Evolutionary conservation across 129 eudicot genomes (phyloP).

Genomic region (Sambucus nigra): DNA sequence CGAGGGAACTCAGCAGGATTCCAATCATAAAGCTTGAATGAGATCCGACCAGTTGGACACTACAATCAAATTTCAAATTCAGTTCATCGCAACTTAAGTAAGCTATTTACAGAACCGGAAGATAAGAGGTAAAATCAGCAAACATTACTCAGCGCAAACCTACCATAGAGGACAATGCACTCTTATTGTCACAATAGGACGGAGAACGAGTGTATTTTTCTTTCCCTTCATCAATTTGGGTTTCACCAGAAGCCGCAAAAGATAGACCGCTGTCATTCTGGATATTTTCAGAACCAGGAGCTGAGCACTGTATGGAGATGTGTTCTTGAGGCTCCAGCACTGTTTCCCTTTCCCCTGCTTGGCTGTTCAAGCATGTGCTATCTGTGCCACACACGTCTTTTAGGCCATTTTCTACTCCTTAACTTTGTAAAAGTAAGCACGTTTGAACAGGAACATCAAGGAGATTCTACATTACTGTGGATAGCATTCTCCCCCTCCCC

Average conservation of each 20-base stretch:
- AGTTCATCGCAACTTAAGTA: background rate
- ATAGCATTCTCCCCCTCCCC: background rate
- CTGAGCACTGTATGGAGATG: constrained; percentile 25
- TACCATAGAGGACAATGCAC: constrained; percentile 66
- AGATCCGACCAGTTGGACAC: constrained; percentile 92
- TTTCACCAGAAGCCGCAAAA: constrained; percentile 47
- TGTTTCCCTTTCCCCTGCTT: constrained; percentile 41
- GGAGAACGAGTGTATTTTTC: constrained; percentile 44
- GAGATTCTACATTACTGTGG: background rate
- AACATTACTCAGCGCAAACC: constrained; percentile 2
- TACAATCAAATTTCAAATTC: constrained; percentile 22
- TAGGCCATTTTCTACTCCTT: background rate
- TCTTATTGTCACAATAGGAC: constrained; percentile 58
- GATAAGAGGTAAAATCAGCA: background rate
- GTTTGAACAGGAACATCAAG: background rate
- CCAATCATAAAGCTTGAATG: constrained; percentile 98
- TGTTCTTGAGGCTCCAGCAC: constrained; percentile 37
- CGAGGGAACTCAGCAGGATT: constrained; percentile 99
- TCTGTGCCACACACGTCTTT: constrained; percentile 24
- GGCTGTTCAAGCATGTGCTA: constrained; percentile 28
- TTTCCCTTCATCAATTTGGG: constrained; percentile 56
- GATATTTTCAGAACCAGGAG: constrained; percentile 33
- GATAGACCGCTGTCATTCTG: constrained; percentile 46
- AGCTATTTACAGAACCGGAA: background rate
- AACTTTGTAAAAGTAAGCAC: constrained; percentile 3